phyloP scores from a whole-genome alignment of 75 land plant genomes.

The Larix kaempferi region DNA sequence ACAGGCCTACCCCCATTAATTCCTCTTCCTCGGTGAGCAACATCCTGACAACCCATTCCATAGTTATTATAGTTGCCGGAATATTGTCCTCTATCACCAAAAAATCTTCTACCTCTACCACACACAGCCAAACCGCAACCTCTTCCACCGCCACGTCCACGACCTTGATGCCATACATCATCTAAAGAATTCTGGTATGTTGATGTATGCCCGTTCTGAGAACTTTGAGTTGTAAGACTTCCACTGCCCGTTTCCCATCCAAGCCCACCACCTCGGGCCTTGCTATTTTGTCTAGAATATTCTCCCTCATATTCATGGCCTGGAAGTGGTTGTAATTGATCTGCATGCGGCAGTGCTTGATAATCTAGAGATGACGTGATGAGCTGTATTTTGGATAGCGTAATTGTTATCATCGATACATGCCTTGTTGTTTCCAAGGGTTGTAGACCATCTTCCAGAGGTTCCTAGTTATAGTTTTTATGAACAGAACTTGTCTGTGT shows the following conservation, averaged over 20 bases:
- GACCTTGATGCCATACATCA: constrained; percentile 17
- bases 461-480: constrained; percentile 45
- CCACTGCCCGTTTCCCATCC: constrained; percentile 27
- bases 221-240: constrained; percentile 10
- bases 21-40: background rate
- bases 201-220: constrained; percentile 24
- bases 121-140: constrained; percentile 19
- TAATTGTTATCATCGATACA: constrained; percentile 71
- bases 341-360: too few relatives aligned
- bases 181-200: background rate
- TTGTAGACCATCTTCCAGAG: constrained; percentile 46
- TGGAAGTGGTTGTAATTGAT: too few relatives aligned
- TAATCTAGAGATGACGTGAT: constrained; percentile 15
- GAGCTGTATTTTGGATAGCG: constrained; percentile 64
- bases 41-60: background rate
- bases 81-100: constrained; percentile 7
- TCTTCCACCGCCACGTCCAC: constrained; percentile 27
- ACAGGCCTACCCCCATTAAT: too few relatives aligned
- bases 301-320: background rate
- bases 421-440: constrained; percentile 67
- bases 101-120: constrained; percentile 17
- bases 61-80: background rate
- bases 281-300: constrained; percentile 5
- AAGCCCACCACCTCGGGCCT: constrained; percentile 27
- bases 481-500: constrained; percentile 37